Evolutionary conservation across 768 basidiomycete genomes (phyloP), one percentile per base, ranked within the genome.

Genomic region (Hericium erinaceus): DNA sequence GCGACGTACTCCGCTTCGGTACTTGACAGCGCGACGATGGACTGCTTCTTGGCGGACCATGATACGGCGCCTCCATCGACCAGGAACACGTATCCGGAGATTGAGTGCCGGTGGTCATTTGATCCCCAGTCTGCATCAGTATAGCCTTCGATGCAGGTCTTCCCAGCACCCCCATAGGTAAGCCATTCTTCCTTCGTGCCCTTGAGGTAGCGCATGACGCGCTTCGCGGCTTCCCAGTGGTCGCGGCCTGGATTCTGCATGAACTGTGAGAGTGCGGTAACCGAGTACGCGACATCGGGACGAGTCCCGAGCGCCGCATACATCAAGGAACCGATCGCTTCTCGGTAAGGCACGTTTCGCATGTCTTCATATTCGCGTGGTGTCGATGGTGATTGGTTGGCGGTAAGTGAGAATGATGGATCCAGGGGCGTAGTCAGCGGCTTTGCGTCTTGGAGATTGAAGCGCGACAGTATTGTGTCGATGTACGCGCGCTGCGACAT

Each of bases 1-100:
- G 74, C 74, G n/a, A 77, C 67, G 63, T 76, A 79, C 65, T 80
- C 77, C 0, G 76, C 73, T 60, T 80, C 75, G 4, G 67, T 68
- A 0, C 71, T 75, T 0, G 75, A 80, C 0, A 68, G 60, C 0
- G 78, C 64, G 18, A 77, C 67, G 0, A 68, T 66, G 1, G 57
- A 40, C 62, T 81, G 80, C 52, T 72, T 68, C 49, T 70, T 67
- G 0, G 72, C 70, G 22, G 61, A 63, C 78, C 79, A 81, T 2
- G 67, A 60, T 6, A 80, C 64, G 2, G 72, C 64, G 4, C 70
- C 74, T 0, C 72, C 71, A 20, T 63, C 64, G 39, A 73, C 54
- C 6, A 66, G 64, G 65, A 66, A 73, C 10, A 54, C 68, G 57
- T 61, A 73, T 16, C 69, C 73, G 38, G 58, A 73, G 11, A 68